Evolutionary conservation across 2,329 filamentous ascomycete genomes (phyloP).

Genomic region (Nigrospora oryzae): DNA sequence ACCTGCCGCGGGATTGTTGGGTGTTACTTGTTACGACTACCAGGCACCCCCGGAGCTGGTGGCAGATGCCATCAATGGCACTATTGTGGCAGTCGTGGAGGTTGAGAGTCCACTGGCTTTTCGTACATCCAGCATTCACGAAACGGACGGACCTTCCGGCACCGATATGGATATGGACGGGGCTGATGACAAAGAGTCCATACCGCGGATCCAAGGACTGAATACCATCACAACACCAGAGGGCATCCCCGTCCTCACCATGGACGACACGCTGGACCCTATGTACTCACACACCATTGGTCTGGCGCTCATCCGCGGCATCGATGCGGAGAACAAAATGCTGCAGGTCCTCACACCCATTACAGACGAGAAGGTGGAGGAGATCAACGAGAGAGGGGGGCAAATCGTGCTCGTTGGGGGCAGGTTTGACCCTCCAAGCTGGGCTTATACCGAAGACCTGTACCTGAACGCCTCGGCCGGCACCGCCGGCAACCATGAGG

Average conservation of each 20-base stretch:
- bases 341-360: constrained; percentile 62
- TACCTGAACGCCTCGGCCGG: constrained; percentile 22
- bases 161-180: constrained; percentile 10
- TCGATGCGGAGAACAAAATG: constrained; percentile 44
- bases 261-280: constrained; percentile 52
- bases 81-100: constrained; percentile 58
- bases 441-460: constrained; percentile 61
- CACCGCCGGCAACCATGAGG: constrained; percentile 9
- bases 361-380: constrained; percentile 26
- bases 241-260: constrained; percentile 54
- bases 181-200: constrained; percentile 9
- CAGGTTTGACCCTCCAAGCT: constrained; percentile 59
- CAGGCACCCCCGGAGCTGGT: constrained; percentile 50
- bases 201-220: constrained; percentile 5
- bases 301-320: constrained; percentile 60
- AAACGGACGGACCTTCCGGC: not conserved
- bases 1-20: constrained; percentile 44
- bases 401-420: constrained; percentile 58
- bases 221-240: constrained; percentile 32
- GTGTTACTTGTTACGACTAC: constrained; percentile 60
- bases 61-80: constrained; percentile 59
- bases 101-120: constrained; percentile 48
- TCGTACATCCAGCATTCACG: constrained; percentile 17
- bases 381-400: constrained; percentile 30
- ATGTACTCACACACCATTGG: constrained; percentile 50